Percentiles rank a stretch among this genome's conserved stretches.
phyloP scores from a whole-genome alignment of 805 yeast genomes.

The Wickerhamiella dianesei region DNA sequence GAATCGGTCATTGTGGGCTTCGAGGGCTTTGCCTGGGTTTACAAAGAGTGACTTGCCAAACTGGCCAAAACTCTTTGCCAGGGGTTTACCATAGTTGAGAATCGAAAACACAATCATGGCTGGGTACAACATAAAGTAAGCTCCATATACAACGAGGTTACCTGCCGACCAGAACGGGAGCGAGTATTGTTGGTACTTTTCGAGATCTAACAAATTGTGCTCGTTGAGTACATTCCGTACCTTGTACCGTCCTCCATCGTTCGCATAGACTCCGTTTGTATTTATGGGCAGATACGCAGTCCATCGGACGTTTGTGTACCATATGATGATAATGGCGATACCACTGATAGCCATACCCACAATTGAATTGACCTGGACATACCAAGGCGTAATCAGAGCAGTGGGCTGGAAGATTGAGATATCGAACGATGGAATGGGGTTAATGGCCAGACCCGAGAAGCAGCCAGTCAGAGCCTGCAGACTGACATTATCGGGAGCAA shows the following conservation, averaged over 20 bases:
- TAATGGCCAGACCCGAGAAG: slow-evolving; percentile 29
- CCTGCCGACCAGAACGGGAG: slow-evolving; percentile 60
- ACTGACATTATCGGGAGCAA: slow-evolving; percentile 38
- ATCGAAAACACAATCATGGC: slow-evolving; percentile 37
- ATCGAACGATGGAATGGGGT: slow-evolving; percentile 36
- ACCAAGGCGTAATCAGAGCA: slow-evolving; percentile 28
- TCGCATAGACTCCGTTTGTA: slow-evolving; percentile 29
- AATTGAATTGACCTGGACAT: slow-evolving; percentile 23
- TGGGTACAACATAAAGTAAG: slow-evolving; percentile 42
- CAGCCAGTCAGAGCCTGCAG: slow-evolving; percentile 54
- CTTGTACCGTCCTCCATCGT: slow-evolving; percentile 33
- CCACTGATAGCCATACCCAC: slow-evolving; percentile 26
- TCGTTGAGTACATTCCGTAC: slow-evolving; percentile 36
- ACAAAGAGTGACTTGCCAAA: slow-evolving; percentile 7
- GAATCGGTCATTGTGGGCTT: slow-evolving; percentile 37
- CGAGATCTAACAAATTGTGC: slow-evolving; percentile 31
- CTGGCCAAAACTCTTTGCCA: slow-evolving; percentile 23
- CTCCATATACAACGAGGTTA: slow-evolving; percentile 45
- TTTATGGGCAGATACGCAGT: slow-evolving; percentile 41
- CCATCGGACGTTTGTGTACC: slow-evolving; percentile 38
- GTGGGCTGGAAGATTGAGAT: slow-evolving; percentile 13
- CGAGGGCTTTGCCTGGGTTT: slow-evolving; percentile 21
- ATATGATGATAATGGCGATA: slow-evolving; percentile 22
- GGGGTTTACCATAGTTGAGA: slow-evolving; percentile 30
- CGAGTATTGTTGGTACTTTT: slow-evolving; percentile 43